Percentiles rank a stretch among this genome's conserved stretches.
Conservation (phyloP, 352 stramenopile genomes). For the Globisporangium acanthophoron region DNA sequence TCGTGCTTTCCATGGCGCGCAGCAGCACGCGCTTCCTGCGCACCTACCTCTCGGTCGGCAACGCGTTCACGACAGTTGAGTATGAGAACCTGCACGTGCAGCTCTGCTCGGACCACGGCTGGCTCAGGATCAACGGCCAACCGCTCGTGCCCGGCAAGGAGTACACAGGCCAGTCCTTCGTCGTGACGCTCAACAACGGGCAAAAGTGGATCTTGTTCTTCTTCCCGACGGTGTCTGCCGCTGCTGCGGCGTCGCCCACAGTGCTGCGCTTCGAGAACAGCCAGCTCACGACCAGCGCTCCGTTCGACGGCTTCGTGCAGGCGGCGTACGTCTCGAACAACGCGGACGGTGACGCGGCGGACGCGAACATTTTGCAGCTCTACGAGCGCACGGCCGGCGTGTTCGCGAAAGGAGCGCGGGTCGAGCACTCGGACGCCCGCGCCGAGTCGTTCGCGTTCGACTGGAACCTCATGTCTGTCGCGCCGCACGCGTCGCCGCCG, state of each 20-base stretch:
- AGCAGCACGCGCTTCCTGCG: slow-evolving; percentile 18
- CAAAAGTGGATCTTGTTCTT: slow-evolving; percentile 73
- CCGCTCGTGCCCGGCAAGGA: slow-evolving; percentile 27
- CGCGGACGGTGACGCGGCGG: slow-evolving; percentile 8
- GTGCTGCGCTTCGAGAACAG: slow-evolving; percentile 33
- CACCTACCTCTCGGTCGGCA: slow-evolving; percentile 65
- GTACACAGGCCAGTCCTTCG: slow-evolving; percentile 36
- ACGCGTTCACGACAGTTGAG: slow-evolving; percentile 70
- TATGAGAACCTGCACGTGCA: slow-evolving; percentile 64
- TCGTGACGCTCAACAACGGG: slow-evolving; percentile 69
- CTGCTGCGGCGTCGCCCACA: slow-evolving; percentile 1
- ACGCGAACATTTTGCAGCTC: slow-evolving; percentile 43
- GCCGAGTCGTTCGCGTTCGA: slow-evolving; percentile 55
- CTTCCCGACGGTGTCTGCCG: slow-evolving; percentile 20
- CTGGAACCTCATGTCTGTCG: slow-evolving; percentile 31
- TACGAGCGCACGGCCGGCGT: slow-evolving; percentile 56
- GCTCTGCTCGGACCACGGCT: slow-evolving; percentile 56
- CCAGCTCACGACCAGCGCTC: slow-evolving; percentile 38
- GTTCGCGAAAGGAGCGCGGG: slow-evolving; percentile 26
- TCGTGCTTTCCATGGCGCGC: slow-evolving; percentile 34
- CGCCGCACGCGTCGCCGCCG: neutral
- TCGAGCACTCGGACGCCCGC: slow-evolving; percentile 14
- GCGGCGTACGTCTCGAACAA: slow-evolving; percentile 54
- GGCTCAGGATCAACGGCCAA: slow-evolving; percentile 52
- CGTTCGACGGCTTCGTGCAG: slow-evolving; percentile 67